These are phyloP conservation scores for Yamagishiella unicocca DNA, from an alignment of 139 green algal species.

Conservation along the genomic window DNA sequence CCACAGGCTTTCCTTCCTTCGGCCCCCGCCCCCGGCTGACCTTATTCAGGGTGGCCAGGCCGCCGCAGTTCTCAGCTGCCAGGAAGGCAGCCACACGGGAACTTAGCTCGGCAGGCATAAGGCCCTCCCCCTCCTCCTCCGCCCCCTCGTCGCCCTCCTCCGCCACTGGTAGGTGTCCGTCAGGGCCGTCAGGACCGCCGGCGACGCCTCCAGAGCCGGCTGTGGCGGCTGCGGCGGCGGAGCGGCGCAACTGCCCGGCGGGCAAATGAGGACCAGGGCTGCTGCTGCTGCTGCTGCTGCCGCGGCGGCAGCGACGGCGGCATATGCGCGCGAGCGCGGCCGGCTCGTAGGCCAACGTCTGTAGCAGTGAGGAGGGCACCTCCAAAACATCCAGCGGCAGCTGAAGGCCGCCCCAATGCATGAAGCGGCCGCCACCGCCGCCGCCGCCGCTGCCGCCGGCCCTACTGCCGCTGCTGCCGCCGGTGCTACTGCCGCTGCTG, in stretches of 20 bases:
- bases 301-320: neutral
- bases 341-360: constrained; percentile 20
- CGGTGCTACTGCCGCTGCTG: neutral
- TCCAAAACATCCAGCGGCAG: constrained; percentile 43
- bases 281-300: neutral
- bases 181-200: neutral
- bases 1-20: neutral
- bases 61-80: constrained; percentile 18
- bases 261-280: too few species aligned
- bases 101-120: neutral
- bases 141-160: neutral
- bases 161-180: neutral
- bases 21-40: neutral
- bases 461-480: too few species aligned
- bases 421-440: neutral
- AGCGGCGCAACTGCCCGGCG: too few species aligned
- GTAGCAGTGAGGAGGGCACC: constrained; percentile 26
- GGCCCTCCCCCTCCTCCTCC: neutral
- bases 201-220: too few species aligned
- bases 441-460: neutral
- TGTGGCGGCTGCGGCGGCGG: too few species aligned
- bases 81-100: neutral
- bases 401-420: constrained; percentile 43
- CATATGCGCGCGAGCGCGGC: neutral
- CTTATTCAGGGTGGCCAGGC: neutral